These are phyloP conservation scores for Nicotiana sylvestris DNA, from an alignment of 257 asterid genomes.

Conservation along the genomic window DNA sequence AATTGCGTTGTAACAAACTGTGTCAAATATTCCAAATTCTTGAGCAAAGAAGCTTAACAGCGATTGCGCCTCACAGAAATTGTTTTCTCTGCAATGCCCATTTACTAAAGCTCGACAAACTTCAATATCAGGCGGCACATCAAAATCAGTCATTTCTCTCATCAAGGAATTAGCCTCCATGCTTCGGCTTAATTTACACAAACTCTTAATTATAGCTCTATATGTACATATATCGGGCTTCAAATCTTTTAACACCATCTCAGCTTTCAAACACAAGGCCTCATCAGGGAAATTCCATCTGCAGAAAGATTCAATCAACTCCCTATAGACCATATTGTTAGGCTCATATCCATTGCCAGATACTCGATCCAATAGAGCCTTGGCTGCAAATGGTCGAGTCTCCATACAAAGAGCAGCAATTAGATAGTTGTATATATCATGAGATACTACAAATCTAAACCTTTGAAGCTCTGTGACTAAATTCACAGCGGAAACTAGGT, in stretches of 20 bases:
- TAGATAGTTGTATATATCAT: constrained; percentile 50
- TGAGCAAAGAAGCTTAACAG: constrained; percentile 46
- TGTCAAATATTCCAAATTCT: constrained; percentile 50
- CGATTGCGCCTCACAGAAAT: constrained; percentile 36
- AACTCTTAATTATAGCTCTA: constrained; percentile 46
- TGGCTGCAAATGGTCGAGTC: constrained; percentile 82
- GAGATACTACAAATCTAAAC: constrained; percentile 44
- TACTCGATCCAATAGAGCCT: constrained; percentile 53
- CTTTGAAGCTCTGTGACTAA: constrained; percentile 61
- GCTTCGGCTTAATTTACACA: constrained; percentile 53
- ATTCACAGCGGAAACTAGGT: constrained; percentile 72
- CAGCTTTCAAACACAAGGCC: constrained; percentile 45
- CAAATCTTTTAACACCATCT: constrained; percentile 49
- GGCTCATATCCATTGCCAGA: constrained; percentile 35
- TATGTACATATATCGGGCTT: constrained; percentile 45
- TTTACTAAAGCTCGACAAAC: constrained; percentile 58
- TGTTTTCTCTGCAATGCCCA: constrained; percentile 51
- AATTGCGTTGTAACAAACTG: constrained; percentile 56
- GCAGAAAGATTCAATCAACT: constrained; percentile 57
- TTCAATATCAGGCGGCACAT: constrained; percentile 41
- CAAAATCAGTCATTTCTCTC: constrained; percentile 64
- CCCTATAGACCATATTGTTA: constrained; percentile 39
- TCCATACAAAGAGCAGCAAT: constrained; percentile 59
- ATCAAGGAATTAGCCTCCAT: constrained; percentile 56
- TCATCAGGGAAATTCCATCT: constrained; percentile 47